These are phyloP conservation scores for Backusella westeae DNA, from an alignment of 192 early-diverging fungal genomes.

Conservation along the genomic window DNA sequence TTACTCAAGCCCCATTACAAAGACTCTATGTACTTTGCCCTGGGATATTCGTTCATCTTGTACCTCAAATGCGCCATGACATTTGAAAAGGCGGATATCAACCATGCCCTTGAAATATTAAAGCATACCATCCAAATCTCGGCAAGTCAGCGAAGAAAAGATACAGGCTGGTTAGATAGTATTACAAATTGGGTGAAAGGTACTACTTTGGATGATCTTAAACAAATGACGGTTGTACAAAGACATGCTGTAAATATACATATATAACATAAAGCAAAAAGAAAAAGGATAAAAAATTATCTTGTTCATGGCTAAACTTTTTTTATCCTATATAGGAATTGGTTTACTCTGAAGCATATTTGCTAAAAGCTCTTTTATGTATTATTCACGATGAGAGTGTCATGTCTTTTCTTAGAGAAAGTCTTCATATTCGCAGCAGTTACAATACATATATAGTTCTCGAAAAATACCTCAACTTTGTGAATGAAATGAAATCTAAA, in stretches of 20 bases:
- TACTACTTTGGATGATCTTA: conserved; percentile 45
- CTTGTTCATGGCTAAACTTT: background rate
- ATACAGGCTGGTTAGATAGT: conserved; percentile 48
- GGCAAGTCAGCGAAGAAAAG: conserved; percentile 56
- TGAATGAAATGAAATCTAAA: conserved; percentile 46
- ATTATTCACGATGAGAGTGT: conserved; percentile 76
- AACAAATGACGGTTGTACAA: conserved; percentile 54
- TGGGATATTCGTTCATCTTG: conserved; percentile 68
- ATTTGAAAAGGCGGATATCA: conserved; percentile 72
- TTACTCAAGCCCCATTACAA: conserved; percentile 40
- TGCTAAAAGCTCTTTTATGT: conserved; percentile 73
- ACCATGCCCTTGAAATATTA: conserved; percentile 56
- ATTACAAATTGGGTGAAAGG: conserved; percentile 43
- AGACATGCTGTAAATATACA: conserved; percentile 53
- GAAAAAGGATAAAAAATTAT: background rate
- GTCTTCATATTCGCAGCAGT: conserved; percentile 70
- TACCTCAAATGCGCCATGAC: conserved; percentile 76
- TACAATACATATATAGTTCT: conserved; percentile 67
- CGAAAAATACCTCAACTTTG: conserved; percentile 48
- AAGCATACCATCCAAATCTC: conserved; percentile 64
- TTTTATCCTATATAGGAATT: conserved; percentile 55
- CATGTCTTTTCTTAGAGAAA: conserved; percentile 76
- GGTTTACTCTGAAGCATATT: conserved; percentile 72
- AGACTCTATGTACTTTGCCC: conserved; percentile 66
- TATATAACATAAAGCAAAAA: conserved; percentile 16